phyloP scores from a whole-genome alignment of 2,329 filamentous ascomycete genomes.

The Botryotinia calthae region DNA sequence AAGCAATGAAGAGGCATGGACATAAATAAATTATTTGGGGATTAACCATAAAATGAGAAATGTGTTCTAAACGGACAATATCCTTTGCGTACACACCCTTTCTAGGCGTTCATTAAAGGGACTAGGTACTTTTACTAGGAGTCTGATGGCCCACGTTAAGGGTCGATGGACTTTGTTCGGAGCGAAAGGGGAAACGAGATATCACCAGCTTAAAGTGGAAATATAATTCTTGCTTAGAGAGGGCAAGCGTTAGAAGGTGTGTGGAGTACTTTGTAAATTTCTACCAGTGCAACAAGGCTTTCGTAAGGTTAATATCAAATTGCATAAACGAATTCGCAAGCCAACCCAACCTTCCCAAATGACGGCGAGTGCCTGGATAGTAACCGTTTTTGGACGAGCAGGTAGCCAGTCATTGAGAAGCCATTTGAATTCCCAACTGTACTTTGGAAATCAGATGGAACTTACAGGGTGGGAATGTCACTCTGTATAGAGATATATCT shows the following conservation, averaged over 20 bases:
- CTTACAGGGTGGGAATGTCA: not conserved
- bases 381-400: not conserved
- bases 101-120: slow-evolving; percentile 22
- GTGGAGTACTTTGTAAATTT: not conserved
- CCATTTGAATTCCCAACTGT: not conserved
- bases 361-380: not conserved
- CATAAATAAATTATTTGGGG: slow-evolving; percentile 26
- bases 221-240: not conserved
- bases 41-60: not conserved
- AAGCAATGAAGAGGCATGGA: slow-evolving; percentile 32
- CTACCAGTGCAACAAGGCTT: not conserved
- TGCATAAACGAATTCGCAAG: slow-evolving; percentile 8
- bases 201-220: slow-evolving; percentile 12
- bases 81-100: slow-evolving; percentile 9
- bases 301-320: not conserved
- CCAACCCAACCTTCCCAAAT: slow-evolving; percentile 3
- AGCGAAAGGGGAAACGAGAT: not conserved
- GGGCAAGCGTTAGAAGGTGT: not conserved
- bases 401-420: not conserved
- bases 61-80: slow-evolving; percentile 2
- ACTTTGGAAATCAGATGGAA: not conserved
- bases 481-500: not conserved
- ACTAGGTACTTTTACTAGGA: slow-evolving; percentile 22
- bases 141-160: not conserved
- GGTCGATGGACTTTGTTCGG: not conserved